Evolutionary conservation across 129 eudicot genomes (phyloP).

Genomic region (Flaveria ramosissima): DNA sequence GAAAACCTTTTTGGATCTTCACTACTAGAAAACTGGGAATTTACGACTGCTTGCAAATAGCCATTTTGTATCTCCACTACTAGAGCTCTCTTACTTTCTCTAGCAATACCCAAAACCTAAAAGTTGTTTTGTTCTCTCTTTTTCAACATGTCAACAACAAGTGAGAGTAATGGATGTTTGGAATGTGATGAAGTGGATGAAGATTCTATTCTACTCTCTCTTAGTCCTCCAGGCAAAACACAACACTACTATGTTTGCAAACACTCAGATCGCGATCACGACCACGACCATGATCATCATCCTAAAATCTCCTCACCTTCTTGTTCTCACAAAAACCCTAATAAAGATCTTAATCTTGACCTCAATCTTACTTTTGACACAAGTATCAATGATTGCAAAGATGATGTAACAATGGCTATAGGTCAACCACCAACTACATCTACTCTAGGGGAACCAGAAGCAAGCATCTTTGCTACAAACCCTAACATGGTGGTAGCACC

Average conservation of each 20-base stretch:
- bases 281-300: not conserved
- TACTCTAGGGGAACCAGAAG: slow-evolving; percentile 8
- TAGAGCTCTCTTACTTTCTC: not conserved
- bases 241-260: slow-evolving; percentile 18
- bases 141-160: slow-evolving; percentile 42
- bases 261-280: not conserved
- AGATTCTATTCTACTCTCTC: slow-evolving; percentile 68
- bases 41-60: too few relatives aligned
- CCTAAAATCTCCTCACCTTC: slow-evolving; percentile 18
- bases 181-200: slow-evolving; percentile 46
- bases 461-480: slow-evolving; percentile 31
- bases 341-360: slow-evolving; percentile 29
- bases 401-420: slow-evolving; percentile 59
- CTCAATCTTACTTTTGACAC: slow-evolving; percentile 29
- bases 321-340: slow-evolving; percentile 43
- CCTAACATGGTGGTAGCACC: not conserved
- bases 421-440: slow-evolving; percentile 21
- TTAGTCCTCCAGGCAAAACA: slow-evolving; percentile 77
- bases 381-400: slow-evolving; percentile 15
- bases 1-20: not conserved
- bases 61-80: too few relatives aligned
- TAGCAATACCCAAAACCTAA: not conserved
- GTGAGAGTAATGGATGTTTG: slow-evolving; percentile 47
- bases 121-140: not conserved
- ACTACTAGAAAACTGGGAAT: too few relatives aligned